These are phyloP conservation scores for Anacardium occidentale DNA, from an alignment of 345 rosid genomes.

Conservation along the genomic window DNA sequence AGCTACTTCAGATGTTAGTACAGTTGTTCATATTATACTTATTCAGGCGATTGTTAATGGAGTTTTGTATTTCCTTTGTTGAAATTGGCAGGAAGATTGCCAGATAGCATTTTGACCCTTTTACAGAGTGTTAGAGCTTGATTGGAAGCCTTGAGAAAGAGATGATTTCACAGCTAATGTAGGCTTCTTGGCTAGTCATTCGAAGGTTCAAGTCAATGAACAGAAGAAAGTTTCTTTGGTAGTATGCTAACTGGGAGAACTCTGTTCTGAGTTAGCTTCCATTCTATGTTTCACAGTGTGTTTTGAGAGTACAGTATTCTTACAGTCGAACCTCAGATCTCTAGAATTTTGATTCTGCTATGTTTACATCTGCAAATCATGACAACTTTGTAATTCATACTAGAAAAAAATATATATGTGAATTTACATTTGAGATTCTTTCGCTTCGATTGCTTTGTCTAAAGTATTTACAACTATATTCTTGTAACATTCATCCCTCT, in stretches of 20 bases:
- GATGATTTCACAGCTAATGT: constrained; percentile 13
- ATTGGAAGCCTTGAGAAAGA: not conserved
- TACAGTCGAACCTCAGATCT: constrained; percentile 7
- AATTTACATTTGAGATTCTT: constrained; percentile 2
- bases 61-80: not conserved
- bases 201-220: not conserved
- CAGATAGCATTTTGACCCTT: constrained; percentile 6
- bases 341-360: not conserved
- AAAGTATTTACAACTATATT: not conserved
- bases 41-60: constrained; percentile 1
- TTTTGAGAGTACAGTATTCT: constrained; percentile 2
- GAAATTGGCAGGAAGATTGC: constrained; percentile 17
- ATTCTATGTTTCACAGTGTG: not conserved
- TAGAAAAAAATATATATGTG: not conserved
- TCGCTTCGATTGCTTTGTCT: not conserved
- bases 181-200: constrained; percentile 7
- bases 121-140: constrained; percentile 6
- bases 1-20: not conserved
- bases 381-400: not conserved
- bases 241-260: constrained; percentile 22
- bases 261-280: constrained; percentile 14
- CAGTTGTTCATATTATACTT: not conserved
- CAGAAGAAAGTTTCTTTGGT: not conserved
- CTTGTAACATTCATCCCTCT: not conserved
- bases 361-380: not conserved